Base-by-base conservation (phyloP, 306 rosid species). In the Acacia crassicarpa region DNA sequence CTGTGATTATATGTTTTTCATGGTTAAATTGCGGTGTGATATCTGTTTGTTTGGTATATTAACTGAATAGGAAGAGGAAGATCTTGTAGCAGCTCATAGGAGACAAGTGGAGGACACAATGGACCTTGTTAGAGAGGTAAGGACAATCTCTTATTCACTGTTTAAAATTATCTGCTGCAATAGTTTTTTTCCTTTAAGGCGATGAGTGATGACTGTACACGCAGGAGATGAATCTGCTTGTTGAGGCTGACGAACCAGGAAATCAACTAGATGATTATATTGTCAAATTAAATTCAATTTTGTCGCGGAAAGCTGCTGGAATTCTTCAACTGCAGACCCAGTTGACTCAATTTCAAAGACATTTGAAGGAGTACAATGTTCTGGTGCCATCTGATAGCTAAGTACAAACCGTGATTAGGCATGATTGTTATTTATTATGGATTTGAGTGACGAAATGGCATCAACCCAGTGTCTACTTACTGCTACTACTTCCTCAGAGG, bases 61-160 rank as follows among this genome's bases (percentile, higher is more conserved):
- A 40, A 67, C 73, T 61, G 63, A 75, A 38, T 74, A 93, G 99
- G 99, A 95, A 82, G 99, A 93, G 92, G 97, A 93, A 89, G 87
- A 88, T 80, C 97, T 95, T 41, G 95, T 93, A 70, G 84, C 87
- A 80, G 94, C 95, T 81, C 98, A 95, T 78, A 86, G 92, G 72
- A 89, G 84, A 87, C 98, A 90, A 88, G 97, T 93, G 83, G 97
- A 95, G 92, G 94, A 93, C 88, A 91, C 97, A 44, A 93, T 95
- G 54, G 91, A 93, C 84, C 90, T 89, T 81, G 97, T 91, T 83
- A 85, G 84, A 82, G 97, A 93, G 99, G 98, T 90, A 53, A 9
- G 86, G 68, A 62, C 78, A 63, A 59, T 80, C 25, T 77, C 82
- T 67, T 70, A 25, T 33, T 32, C 59, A 17, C 33, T 43, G 48